Conservation (phyloP, 2,329 filamentous ascomycete species). For the Aspergillus pseudoglaucus region DNA sequence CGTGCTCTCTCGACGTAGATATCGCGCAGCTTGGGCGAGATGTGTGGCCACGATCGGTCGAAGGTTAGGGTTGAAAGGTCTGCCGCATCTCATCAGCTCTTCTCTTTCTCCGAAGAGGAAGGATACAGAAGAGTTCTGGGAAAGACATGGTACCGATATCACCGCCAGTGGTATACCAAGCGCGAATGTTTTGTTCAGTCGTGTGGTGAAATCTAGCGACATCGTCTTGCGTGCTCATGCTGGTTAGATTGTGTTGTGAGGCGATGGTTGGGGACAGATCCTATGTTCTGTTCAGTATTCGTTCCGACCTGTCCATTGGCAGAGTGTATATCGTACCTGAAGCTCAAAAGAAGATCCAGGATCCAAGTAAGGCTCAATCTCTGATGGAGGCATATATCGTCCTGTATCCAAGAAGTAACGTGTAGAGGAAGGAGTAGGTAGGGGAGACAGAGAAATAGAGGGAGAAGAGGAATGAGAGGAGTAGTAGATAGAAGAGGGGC, state of each 20-base stretch:
- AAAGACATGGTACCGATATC: neutral
- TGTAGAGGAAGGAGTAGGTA: neutral
- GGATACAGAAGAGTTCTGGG: neutral
- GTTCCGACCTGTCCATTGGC: too few species aligned
- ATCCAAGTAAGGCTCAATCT: too few species aligned
- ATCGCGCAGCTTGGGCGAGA: neutral
- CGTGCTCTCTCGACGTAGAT: neutral
- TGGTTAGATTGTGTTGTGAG: too few species aligned
- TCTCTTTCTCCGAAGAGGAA: neutral
- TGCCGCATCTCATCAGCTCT: neutral
- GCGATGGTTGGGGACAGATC: too few species aligned
- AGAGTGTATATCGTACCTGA: too few species aligned
- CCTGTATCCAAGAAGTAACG: neutral
- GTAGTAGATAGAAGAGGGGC: too few species aligned
- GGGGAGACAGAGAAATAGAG: neutral
- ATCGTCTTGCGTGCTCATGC: too few species aligned
- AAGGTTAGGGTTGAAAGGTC: neutral
- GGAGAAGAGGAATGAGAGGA: neutral
- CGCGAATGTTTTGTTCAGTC: neutral
- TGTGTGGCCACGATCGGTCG: neutral
- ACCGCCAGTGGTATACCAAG: neutral
- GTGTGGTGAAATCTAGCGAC: neutral
- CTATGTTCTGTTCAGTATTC: too few species aligned
- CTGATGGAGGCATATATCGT: neutral
- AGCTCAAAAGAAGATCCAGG: too few species aligned